Conservation (phyloP, 2,329 filamentous ascomycete species). For the Fusarium sp. region DNA sequence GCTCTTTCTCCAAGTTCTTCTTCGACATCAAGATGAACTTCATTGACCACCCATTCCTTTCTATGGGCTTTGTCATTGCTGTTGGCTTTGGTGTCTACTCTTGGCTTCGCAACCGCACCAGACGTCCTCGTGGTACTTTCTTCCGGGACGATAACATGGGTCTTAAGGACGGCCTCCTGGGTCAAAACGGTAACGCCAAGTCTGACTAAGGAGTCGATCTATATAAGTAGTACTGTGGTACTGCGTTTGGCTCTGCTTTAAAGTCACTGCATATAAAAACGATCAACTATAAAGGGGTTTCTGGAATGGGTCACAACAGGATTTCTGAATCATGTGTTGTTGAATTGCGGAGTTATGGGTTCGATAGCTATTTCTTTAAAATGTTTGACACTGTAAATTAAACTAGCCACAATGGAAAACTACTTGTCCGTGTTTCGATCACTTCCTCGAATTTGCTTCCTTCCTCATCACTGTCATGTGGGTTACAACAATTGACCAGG, state of each 20-base stretch:
- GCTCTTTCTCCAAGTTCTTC: conserved; percentile 76
- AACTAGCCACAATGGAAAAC: conserved; percentile 17
- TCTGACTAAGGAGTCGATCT: conserved; percentile 45
- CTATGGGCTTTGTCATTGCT: conserved; percentile 67
- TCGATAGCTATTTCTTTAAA: conserved; percentile 23
- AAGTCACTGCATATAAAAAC: not conserved
- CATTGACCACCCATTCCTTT: conserved; percentile 68
- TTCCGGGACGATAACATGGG: conserved; percentile 71
- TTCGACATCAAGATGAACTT: conserved; percentile 71
- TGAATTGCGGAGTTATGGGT: conserved; percentile 45
- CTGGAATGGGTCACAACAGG: conserved; percentile 16
- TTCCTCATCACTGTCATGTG: not conserved
- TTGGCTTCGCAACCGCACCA: conserved; percentile 66
- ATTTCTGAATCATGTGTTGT: conserved; percentile 13
- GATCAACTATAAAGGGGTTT: conserved; percentile 18
- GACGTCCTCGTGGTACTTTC: conserved; percentile 65
- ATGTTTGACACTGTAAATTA: conserved; percentile 28
- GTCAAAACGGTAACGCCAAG: conserved; percentile 53
- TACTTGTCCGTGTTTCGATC: conserved; percentile 6
- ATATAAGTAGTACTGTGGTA: not conserved
- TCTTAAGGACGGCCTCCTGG: conserved; percentile 74
- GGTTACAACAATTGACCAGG: not conserved
- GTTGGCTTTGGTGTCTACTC: conserved; percentile 64
- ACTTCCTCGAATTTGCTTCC: not conserved
- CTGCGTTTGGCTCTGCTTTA: not conserved